Conservation (phyloP, 306 rosid genomes). For the Cajanus cajan region DNA sequence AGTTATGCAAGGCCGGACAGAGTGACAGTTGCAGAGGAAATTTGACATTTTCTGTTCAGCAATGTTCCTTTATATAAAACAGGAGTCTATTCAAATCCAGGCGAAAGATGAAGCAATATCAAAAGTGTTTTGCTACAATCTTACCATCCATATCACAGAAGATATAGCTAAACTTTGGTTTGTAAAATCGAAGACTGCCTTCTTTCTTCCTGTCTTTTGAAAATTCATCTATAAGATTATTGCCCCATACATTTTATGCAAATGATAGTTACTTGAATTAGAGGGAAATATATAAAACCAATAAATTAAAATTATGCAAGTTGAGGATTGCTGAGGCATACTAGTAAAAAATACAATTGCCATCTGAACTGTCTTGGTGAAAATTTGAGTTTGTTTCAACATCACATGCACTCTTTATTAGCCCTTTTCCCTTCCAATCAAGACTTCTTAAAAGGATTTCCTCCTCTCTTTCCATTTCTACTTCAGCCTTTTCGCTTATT, state of each 20-base stretch:
- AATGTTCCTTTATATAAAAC: constrained; percentile 67
- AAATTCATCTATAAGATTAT: constrained; percentile 61
- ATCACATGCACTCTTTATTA: too few relatives aligned
- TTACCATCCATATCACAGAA: constrained; percentile 99
- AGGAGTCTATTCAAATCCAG: constrained; percentile 28
- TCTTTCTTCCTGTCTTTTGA: constrained; percentile 94
- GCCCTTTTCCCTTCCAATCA: too few relatives aligned
- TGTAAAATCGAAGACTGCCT: constrained; percentile 75
- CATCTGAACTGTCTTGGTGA: too few relatives aligned
- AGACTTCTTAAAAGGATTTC: too few relatives aligned
- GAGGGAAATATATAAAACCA: constrained; percentile 7
- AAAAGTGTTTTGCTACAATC: constrained; percentile 12
- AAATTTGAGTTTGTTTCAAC: too few relatives aligned
- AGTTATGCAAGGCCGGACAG: too few relatives aligned
- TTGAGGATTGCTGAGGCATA: neutral
- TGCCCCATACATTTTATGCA: constrained; percentile 30
- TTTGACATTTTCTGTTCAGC: constrained; percentile 80
- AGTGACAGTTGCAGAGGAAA: constrained; percentile 58
- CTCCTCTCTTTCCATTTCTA: too few relatives aligned
- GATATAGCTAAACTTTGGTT: constrained; percentile 82
- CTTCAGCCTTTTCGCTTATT: constrained; percentile 79
- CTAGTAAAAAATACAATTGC: constrained; percentile 25
- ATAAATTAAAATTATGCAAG: constrained; percentile 7
- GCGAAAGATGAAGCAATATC: constrained; percentile 23
- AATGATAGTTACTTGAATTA: constrained; percentile 14